Conservation (phyloP, 2,329 filamentous ascomycete genomes). For the Fusarium zealandicum region DNA sequence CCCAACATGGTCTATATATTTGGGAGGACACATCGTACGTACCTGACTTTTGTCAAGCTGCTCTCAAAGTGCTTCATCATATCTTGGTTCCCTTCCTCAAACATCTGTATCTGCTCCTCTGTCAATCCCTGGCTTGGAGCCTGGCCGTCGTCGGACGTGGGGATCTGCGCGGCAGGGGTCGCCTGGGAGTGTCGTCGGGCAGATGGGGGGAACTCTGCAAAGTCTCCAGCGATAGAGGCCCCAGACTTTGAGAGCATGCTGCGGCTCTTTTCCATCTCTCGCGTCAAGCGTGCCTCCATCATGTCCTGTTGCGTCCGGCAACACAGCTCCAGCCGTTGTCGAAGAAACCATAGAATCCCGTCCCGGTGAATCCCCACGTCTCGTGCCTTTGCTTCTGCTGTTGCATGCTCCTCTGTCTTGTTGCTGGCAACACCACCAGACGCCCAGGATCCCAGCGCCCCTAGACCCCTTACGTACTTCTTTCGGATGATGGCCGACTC, state of each 20-base stretch:
- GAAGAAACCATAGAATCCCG: constrained; percentile 82
- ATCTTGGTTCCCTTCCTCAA: constrained; percentile 90
- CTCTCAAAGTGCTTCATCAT: constrained; percentile 95
- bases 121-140: constrained; percentile 65
- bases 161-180: constrained; percentile 22
- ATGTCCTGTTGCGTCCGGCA: constrained; percentile 83
- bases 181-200: constrained; percentile 31
- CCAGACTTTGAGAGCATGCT: constrained; percentile 78
- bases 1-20: constrained; percentile 10
- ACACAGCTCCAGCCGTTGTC: constrained; percentile 76
- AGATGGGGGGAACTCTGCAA: constrained; percentile 44
- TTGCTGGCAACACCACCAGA: constrained; percentile 62
- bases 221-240: constrained; percentile 43
- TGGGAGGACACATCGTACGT: constrained; percentile 49
- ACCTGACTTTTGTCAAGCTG: constrained; percentile 94
- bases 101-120: constrained; percentile 87
- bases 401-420: constrained; percentile 69
- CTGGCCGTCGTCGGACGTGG: constrained; percentile 32
- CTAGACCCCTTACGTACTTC: constrained; percentile 71
- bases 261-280: constrained; percentile 89
- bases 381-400: constrained; percentile 74
- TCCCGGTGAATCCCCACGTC: constrained; percentile 77
- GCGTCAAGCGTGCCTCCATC: constrained; percentile 87
- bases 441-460: constrained; percentile 69
- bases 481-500: constrained; percentile 73